Base-by-base conservation (phyloP, 306 rosid genomes). In the Trifolium subterraneum region DNA sequence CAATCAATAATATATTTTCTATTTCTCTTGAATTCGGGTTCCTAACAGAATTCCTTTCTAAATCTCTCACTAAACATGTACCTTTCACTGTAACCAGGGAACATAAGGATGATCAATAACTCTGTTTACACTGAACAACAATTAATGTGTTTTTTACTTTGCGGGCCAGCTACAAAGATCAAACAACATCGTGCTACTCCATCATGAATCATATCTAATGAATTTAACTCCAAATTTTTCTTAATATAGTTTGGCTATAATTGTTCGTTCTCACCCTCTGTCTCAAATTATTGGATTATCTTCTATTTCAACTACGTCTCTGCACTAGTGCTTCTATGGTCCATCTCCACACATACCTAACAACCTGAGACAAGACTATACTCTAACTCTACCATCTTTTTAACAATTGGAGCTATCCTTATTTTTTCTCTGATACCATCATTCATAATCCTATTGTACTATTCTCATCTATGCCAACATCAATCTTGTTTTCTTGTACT, bases 31-130 rank as follows among this genome's bases (percentile, higher is more conserved):
- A 4, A 29, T 3, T 29, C 33, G 33, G 33, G 33, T 29, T 29
- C 33, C 33, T 29, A 29, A 4, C 33, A 29, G 33, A 29, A 29
- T 77, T 66, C 81, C 35, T 65, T 52, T 71, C 63, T 63, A 39
- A 75, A 68, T 72, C 71, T 64, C 44, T 80, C 7, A 16, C 56
- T 31, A 0, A 75, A 58, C 68, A 76, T 19, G 60, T 19, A 20
- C 15, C 2, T 19, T 39, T 68, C 62, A 29, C 71, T 44, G 33
- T 29, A 29, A 68, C 66, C 58, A 10, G 38, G 64, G 50, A 66
- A 59, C 48, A 20, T 33, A 42, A 45, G 56, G 73, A 64, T 67
- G 59, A 64, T 64, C 38, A 20, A 52, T 64, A 64, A 16, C 61
- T 16, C 64, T 52, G 44, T 75, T 65, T 41, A 14, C 42, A 42